Evolutionary conservation across 441 rosid genomes (phyloP).

Genomic region (Lepidium campestre): DNA sequence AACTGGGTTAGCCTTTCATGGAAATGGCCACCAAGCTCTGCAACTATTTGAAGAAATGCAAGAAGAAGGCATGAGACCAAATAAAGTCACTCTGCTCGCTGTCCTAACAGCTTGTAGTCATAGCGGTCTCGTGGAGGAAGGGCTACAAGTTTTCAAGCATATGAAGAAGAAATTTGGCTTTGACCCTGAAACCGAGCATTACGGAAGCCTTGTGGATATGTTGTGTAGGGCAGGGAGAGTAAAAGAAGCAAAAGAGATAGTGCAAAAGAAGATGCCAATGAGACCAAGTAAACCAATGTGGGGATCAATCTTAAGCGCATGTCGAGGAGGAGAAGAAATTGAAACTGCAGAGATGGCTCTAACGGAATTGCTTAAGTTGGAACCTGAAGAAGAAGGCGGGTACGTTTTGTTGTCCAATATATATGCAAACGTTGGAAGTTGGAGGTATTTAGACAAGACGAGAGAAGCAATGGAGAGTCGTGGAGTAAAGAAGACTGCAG

Average conservation of each 20-base stretch:
- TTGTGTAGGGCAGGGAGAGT: slow-evolving; percentile 50
- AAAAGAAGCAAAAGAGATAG: slow-evolving; percentile 36
- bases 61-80: slow-evolving; percentile 29
- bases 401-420: slow-evolving; percentile 44
- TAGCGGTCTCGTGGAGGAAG: slow-evolving; percentile 44
- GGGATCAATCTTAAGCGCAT: slow-evolving; percentile 51
- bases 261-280: slow-evolving; percentile 40
- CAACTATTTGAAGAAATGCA: slow-evolving; percentile 45
- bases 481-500: slow-evolving; percentile 48
- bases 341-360: slow-evolving; percentile 52
- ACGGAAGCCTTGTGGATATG: slow-evolving; percentile 60
- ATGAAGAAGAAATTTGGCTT: slow-evolving; percentile 39
- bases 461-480: slow-evolving; percentile 43
- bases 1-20: slow-evolving; percentile 51
- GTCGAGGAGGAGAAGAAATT: slow-evolving; percentile 32
- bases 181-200: slow-evolving; percentile 45
- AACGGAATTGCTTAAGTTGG: slow-evolving; percentile 36
- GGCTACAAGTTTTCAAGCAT: slow-evolving; percentile 31
- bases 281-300: slow-evolving; percentile 41
- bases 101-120: slow-evolving; percentile 58
- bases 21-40: slow-evolving; percentile 43
- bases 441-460: slow-evolving; percentile 35
- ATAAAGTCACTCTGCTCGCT: slow-evolving; percentile 44
- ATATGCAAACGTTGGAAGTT: slow-evolving; percentile 41
- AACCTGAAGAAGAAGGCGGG: slow-evolving; percentile 56